Evolutionary conservation across 768 basidiomycete species (phyloP).

Genomic region (Suillus decipiens): DNA sequence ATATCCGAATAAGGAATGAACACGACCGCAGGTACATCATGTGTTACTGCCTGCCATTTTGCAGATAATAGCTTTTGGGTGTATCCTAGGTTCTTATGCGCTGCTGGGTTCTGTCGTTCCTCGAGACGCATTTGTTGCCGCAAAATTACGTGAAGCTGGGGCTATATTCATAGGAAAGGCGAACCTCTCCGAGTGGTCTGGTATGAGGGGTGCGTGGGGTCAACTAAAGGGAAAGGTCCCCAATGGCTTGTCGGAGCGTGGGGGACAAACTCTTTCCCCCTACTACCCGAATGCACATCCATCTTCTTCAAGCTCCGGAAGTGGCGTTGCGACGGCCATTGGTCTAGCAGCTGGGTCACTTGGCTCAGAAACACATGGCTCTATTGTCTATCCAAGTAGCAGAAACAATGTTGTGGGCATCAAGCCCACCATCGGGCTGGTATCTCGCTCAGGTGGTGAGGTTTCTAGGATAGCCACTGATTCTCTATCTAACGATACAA

Average conservation of each 20-base stretch:
- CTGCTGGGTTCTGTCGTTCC: slow-evolving; percentile 15
- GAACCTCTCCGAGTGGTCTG: slow-evolving; percentile 45
- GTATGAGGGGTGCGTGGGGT: slow-evolving; percentile 30
- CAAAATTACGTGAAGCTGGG: slow-evolving; percentile 34
- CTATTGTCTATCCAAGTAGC: slow-evolving; percentile 40
- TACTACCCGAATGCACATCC: slow-evolving; percentile 46
- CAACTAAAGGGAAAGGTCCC: slow-evolving; percentile 28
- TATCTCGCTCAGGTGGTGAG: background rate
- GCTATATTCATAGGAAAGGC: slow-evolving; percentile 45
- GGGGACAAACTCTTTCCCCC: slow-evolving; percentile 44
- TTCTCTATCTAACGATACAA: background rate
- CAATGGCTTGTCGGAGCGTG: slow-evolving; percentile 47
- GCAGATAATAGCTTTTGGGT: background rate
- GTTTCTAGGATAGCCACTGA: background rate
- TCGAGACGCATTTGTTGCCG: slow-evolving; percentile 36
- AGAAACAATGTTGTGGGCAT: slow-evolving; percentile 35
- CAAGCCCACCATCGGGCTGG: background rate
- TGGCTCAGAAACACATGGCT: slow-evolving; percentile 42
- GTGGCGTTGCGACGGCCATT: slow-evolving; percentile 27
- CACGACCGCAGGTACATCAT: background rate
- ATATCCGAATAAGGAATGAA: background rate
- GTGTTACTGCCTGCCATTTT: background rate
- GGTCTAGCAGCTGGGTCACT: background rate
- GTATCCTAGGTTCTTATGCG: slow-evolving; percentile 17
- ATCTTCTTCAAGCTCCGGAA: slow-evolving; percentile 44